phyloP scores from a whole-genome alignment of 1,284 basidiomycete genomes.

The Mycena citricolor region DNA sequence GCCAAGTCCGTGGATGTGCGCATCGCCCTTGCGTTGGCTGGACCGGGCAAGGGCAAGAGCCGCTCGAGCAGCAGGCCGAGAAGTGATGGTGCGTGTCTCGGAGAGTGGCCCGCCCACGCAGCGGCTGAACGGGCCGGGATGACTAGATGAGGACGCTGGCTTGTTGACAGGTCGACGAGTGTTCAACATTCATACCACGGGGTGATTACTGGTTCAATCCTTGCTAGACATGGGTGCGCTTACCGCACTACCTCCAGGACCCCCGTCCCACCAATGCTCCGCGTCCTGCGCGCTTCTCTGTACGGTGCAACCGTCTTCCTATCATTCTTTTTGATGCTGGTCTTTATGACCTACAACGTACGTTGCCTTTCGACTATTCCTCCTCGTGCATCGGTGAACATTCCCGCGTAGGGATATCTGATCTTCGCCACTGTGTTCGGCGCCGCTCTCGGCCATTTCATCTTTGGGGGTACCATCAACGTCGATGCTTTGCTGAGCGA shows the following conservation, averaged over 20 bases:
- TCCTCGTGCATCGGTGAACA: constrained; percentile 5
- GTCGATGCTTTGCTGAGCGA: constrained; percentile 51
- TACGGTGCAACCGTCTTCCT: constrained; percentile 70
- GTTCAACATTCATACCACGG: constrained; percentile 33
- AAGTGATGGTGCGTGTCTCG: constrained; percentile 28
- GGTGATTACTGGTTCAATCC: constrained; percentile 35
- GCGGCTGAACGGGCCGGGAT: constrained; percentile 31
- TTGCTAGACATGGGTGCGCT: background rate
- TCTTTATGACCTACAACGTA: constrained; percentile 89
- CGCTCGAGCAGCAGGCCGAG: constrained; percentile 40
- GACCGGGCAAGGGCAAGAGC: constrained; percentile 46
- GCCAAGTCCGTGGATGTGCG: constrained; percentile 56
- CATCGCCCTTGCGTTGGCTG: constrained; percentile 49
- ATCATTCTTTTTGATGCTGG: constrained; percentile 85
- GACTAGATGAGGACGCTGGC: constrained; percentile 52
- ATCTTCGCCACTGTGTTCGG: constrained; percentile 73
- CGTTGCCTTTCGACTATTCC: constrained; percentile 23
- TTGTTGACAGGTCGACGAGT: constrained; percentile 50
- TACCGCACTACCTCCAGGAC: constrained; percentile 34
- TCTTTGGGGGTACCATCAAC: constrained; percentile 63
- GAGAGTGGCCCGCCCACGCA: constrained; percentile 27
- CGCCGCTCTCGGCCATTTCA: constrained; percentile 70
- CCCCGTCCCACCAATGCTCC: constrained; percentile 48
- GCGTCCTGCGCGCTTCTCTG: constrained; percentile 57
- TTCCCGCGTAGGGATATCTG: constrained; percentile 63